phyloP scores from a whole-genome alignment of 2,329 filamentous ascomycete genomes.

The Ceratocystiopsis brevicomis region DNA sequence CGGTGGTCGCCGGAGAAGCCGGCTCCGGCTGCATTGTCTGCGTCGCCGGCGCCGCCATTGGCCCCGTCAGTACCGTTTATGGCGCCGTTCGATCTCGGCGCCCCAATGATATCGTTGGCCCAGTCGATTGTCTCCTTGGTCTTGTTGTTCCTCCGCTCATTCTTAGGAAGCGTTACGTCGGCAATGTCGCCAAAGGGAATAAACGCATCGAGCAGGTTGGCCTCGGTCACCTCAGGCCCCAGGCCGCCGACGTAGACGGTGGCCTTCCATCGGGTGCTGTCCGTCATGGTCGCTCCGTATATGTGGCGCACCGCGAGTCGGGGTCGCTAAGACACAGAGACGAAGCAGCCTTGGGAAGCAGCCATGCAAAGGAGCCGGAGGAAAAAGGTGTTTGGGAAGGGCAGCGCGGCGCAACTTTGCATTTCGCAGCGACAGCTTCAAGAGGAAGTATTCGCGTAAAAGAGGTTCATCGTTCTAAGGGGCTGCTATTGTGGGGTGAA shows the following conservation, averaged over 20 bases:
- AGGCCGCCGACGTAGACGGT: constrained; percentile 88
- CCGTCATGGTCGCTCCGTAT: constrained; percentile 43
- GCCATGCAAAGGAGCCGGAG: no score
- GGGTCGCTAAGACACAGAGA: no score
- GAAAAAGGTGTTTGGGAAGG: no score
- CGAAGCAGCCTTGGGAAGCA: no score
- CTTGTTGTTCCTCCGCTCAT: constrained; percentile 33
- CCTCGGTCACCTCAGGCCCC: constrained; percentile 54
- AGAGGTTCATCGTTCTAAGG: no score
- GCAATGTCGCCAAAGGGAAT: constrained; percentile 92
- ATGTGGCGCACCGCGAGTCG: no score
- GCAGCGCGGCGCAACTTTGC: background rate
- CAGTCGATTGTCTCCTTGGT: constrained; percentile 35
- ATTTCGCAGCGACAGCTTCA: background rate
- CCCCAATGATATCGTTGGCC: background rate
- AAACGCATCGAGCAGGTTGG: constrained; percentile 74
- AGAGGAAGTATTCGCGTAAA: no score
- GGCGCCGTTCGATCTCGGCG: no score
- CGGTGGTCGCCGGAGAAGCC: constrained; percentile 33
- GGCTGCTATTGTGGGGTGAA: no score
- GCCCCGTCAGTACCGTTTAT: background rate
- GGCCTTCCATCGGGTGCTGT: constrained; percentile 66
- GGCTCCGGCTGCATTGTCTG: background rate
- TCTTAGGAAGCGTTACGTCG: constrained; percentile 77
- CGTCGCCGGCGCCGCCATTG: background rate